phyloP scores from a whole-genome alignment of 345 rosid genomes.

The Passiflora organensis region DNA sequence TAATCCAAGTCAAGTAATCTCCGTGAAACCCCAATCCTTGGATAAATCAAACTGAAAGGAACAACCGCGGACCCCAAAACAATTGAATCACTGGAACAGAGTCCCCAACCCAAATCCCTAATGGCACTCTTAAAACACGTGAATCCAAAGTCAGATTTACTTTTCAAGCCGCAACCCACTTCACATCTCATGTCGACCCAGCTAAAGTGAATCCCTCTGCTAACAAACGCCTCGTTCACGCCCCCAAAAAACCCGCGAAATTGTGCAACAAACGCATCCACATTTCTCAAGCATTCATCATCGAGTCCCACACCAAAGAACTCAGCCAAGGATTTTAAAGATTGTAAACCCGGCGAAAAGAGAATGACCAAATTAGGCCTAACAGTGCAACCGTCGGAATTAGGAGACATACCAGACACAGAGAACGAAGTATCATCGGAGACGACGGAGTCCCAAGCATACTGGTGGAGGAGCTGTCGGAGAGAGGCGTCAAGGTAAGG shows the following conservation, averaged over 20 bases:
- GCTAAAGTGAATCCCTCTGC: constrained; percentile 68
- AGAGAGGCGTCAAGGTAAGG: constrained; percentile 48
- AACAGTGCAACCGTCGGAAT: too few relatives aligned
- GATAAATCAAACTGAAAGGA: constrained; percentile 83
- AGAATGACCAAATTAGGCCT: constrained; percentile 72
- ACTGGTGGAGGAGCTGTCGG: constrained; percentile 75
- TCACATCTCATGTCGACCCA: constrained; percentile 66
- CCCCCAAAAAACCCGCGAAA: constrained; percentile 42
- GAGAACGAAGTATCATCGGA: constrained; percentile 19
- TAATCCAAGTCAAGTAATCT: constrained; percentile 14
- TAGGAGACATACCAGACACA: constrained; percentile 28
- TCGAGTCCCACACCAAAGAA: constrained; percentile 39
- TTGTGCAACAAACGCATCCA: constrained; percentile 29
- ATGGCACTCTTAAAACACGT: constrained; percentile 44
- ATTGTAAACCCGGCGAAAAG: constrained; percentile 50
- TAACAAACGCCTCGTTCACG: constrained; percentile 51
- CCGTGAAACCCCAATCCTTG: constrained; percentile 44
- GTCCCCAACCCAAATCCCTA: constrained; percentile 78
- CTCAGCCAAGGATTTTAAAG: constrained; percentile 34
- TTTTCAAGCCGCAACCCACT: constrained; percentile 15
- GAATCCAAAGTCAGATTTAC: constrained; percentile 20
- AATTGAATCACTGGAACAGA: constrained; percentile 64
- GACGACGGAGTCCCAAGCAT: constrained; percentile 62
- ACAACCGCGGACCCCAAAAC: constrained; percentile 54
- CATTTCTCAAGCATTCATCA: constrained; percentile 33